A percentile compares a stretch with the other conserved stretches of the same genome.
Evolutionary conservation across 176 grass and related monocot species (phyloP).

Genomic region (Alloteropsis semialata): DNA sequence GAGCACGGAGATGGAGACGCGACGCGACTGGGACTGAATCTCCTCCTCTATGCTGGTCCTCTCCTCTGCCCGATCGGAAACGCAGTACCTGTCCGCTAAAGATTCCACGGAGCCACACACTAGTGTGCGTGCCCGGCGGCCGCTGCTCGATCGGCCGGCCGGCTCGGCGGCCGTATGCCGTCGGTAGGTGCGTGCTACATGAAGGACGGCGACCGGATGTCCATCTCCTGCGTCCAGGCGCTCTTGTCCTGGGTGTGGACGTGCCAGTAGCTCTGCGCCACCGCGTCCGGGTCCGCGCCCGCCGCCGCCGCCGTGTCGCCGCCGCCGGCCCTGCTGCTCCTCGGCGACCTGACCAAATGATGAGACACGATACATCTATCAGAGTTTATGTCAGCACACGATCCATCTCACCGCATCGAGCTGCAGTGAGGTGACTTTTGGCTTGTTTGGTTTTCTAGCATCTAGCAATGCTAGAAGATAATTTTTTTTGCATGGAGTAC

Average conservation of each 20-base stretch:
- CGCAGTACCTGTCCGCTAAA: neutral
- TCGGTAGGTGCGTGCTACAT: too few relatives aligned
- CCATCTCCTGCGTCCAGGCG: conserved; percentile 94
- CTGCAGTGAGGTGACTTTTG: too few relatives aligned
- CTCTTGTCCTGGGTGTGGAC: conserved; percentile 76
- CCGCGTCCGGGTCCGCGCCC: conserved; percentile 68
- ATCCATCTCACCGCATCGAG: neutral
- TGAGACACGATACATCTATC: neutral
- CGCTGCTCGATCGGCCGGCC: conserved; percentile 24
- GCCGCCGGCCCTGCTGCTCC: conserved; percentile 3
- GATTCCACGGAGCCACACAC: neutral
- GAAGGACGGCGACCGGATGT: conserved; percentile 54
- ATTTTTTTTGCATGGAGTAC: too few relatives aligned
- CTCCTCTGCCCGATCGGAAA: neutral
- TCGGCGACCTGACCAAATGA: conserved; percentile 43
- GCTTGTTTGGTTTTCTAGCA: too few relatives aligned
- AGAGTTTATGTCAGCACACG: neutral
- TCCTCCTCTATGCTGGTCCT: neutral
- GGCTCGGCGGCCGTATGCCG: too few relatives aligned
- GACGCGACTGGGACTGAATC: neutral
- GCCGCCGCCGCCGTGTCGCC: neutral
- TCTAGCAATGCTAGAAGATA: too few relatives aligned
- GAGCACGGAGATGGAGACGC: neutral
- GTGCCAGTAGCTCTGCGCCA: conserved; percentile 92
- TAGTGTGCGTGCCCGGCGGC: too few relatives aligned